Conservation (phyloP, 345 rosid genomes). For the Salix koriyanagi region DNA sequence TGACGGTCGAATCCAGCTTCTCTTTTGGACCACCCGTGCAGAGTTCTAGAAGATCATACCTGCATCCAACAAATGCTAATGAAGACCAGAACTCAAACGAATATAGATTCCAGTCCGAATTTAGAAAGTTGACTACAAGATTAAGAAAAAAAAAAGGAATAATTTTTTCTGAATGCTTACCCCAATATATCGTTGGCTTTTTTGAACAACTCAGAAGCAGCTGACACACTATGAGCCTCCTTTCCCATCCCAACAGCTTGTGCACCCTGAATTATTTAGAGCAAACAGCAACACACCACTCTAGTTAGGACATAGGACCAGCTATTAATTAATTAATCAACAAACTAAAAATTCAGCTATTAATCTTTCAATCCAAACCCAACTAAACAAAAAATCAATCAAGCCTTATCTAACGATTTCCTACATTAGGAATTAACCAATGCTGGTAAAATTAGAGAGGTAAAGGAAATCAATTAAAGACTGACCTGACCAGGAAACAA, state of each 20-base stretch:
- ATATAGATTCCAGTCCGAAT: not conserved
- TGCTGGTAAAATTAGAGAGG: not conserved
- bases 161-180: not conserved
- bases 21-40: slow-evolving; percentile 91
- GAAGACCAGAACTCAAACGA: not conserved
- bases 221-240: slow-evolving; percentile 70
- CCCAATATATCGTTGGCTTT: slow-evolving; percentile 61
- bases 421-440: not conserved
- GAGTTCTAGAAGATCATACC: slow-evolving; percentile 91
- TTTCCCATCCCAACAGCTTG: slow-evolving; percentile 97
- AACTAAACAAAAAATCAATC: not conserved
- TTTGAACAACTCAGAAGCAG: slow-evolving; percentile 70
- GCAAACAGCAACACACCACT: not conserved
- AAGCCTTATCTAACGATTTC: not conserved
- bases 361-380: not conserved
- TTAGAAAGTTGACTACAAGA: not conserved
- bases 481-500: slow-evolving; percentile 95
- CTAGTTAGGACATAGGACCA: not conserved
- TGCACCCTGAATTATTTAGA: slow-evolving; percentile 58
- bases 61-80: slow-evolving; percentile 27
- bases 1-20: slow-evolving; percentile 86
- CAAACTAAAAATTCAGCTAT: too few species aligned
- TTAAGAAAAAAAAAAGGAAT: not conserved
- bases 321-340: too few species aligned
- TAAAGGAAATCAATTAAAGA: not conserved